Evolutionary conservation across 306 rosid genomes (phyloP).

Genomic region (Malus orientalis): DNA sequence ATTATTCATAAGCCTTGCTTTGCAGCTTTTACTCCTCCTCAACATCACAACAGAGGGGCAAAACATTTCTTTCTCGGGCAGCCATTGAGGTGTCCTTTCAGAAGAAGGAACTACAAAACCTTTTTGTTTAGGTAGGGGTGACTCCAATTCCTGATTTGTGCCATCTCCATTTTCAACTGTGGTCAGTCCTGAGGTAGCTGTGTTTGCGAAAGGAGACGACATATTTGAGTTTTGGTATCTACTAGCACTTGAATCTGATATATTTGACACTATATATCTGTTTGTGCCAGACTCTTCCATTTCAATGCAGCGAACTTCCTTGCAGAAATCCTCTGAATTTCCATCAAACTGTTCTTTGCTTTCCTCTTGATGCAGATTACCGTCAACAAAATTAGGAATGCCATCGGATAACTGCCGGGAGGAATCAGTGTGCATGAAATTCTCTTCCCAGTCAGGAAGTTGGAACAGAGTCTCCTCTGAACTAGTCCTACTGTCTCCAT

Average conservation of each 20-base stretch:
- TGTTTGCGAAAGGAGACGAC: conserved; percentile 43
- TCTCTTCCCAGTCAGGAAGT: conserved; percentile 52
- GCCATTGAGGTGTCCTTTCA: conserved; percentile 38
- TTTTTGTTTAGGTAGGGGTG: conserved; percentile 25
- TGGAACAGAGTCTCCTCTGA: conserved; percentile 64
- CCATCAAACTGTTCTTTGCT: conserved; percentile 45
- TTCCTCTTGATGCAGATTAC: conserved; percentile 30
- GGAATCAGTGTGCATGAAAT: conserved; percentile 32
- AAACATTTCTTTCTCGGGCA: conserved; percentile 17
- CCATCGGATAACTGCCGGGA: conserved; percentile 29
- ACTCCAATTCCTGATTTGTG: conserved; percentile 22
- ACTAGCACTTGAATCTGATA: conserved; percentile 33
- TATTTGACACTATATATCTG: conserved; percentile 28
- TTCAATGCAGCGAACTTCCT: conserved; percentile 80
- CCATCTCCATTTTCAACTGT: conserved; percentile 30
- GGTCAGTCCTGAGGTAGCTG: conserved; percentile 29
- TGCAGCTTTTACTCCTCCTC: conserved; percentile 79
- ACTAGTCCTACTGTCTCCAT: conserved; percentile 54
- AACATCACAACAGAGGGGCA: conserved; percentile 32
- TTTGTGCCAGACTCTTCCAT: conserved; percentile 35
- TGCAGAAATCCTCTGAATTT: conserved; percentile 49
- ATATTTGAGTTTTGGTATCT: conserved; percentile 33
- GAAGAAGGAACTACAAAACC: conserved; percentile 39
- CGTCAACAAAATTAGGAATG: conserved; percentile 24
- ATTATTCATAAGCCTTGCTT: conserved; percentile 46